phyloP scores from a whole-genome alignment of 176 grass and related monocot species.

The Carex pumila region DNA sequence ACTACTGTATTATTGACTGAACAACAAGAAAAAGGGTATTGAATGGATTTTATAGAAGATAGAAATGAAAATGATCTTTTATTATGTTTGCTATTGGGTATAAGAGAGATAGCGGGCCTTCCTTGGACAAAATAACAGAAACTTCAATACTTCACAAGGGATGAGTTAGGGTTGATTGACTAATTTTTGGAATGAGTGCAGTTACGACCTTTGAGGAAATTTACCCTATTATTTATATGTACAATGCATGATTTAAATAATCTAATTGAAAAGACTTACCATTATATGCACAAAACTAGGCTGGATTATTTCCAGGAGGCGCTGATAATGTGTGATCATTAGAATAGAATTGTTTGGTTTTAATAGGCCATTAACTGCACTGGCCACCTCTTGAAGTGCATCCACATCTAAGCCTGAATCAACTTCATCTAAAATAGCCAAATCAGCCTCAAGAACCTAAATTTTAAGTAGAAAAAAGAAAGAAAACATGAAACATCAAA shows the following conservation, averaged over 20 bases:
- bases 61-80: background rate
- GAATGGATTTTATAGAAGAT: background rate
- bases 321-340: slow-evolving; percentile 96
- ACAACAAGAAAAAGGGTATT: background rate
- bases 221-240: background rate
- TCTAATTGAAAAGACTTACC: slow-evolving; percentile 32
- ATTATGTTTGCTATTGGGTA: background rate
- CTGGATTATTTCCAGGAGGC: slow-evolving; percentile 79
- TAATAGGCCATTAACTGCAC: slow-evolving; percentile 71
- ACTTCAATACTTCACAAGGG: background rate
- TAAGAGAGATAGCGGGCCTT: background rate
- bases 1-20: background rate
- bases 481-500: background rate
- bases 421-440: slow-evolving; percentile 93
- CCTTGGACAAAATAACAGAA: background rate
- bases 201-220: background rate
- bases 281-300: slow-evolving; percentile 92
- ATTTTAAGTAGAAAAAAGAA: slow-evolving; percentile 21
- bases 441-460: slow-evolving; percentile 86
- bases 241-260: background rate
- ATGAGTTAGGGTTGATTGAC: background rate
- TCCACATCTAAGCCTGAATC: slow-evolving; percentile 98
- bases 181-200: background rate
- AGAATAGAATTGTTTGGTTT: slow-evolving; percentile 68
- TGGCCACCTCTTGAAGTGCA: slow-evolving; percentile 84